Evolutionary conservation across 2,329 filamentous ascomycete genomes (phyloP).

Genomic region (Fusarium tupiense): DNA sequence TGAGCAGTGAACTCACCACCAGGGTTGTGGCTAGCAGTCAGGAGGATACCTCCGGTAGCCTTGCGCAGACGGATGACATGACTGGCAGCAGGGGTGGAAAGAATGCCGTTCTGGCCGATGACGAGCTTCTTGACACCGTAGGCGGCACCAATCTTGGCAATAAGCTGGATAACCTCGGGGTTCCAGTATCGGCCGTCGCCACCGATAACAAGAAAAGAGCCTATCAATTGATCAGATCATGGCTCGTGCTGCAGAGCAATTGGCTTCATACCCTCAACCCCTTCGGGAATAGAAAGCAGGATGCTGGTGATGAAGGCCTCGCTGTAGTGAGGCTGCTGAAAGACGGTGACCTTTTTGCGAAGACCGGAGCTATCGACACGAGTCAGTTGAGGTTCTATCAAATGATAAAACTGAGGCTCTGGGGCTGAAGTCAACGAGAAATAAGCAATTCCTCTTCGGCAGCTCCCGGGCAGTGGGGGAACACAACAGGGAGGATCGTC

Average conservation of each 20-base stretch:
- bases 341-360: constrained; percentile 98
- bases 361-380: constrained; percentile 80
- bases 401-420: background rate
- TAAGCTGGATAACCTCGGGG: constrained; percentile 93
- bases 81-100: constrained; percentile 95
- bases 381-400: constrained; percentile 17
- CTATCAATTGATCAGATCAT: constrained; percentile 47
- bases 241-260: background rate
- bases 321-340: constrained; percentile 94
- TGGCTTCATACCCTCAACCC: constrained; percentile 72
- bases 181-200: constrained; percentile 98
- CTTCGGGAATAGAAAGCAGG: constrained; percentile 95
- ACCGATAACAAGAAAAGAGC: constrained; percentile 90
- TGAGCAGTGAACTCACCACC: constrained; percentile 72
- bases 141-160: constrained; percentile 95
- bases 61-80: constrained; percentile 95
- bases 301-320: constrained; percentile 96
- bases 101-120: constrained; percentile 94
- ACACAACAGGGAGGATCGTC: constrained; percentile 13
- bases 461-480: constrained; percentile 16
- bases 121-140: constrained; percentile 99
- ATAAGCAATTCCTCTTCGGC: background rate
- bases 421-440: background rate
- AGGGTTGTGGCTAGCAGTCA: constrained; percentile 98
- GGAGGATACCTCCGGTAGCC: constrained; percentile 93